These are phyloP conservation scores for Podila horticola DNA, from an alignment of 192 early-diverging fungal genomes.

Conservation along the genomic window DNA sequence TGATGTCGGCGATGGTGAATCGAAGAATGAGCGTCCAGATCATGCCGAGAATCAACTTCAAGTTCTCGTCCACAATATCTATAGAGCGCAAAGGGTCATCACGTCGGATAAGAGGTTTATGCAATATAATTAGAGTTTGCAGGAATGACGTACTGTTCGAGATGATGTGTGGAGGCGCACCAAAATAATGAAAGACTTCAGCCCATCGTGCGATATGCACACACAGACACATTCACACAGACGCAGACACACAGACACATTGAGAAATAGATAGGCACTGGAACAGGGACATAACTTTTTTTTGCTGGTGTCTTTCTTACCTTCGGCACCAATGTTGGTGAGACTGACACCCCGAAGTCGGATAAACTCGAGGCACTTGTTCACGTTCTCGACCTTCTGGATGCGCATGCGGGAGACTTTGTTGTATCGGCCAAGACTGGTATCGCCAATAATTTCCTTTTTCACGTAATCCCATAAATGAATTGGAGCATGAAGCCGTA, in stretches of 20 bases:
- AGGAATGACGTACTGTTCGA: neutral
- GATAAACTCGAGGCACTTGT: constrained; percentile 95
- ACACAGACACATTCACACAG: too few species aligned
- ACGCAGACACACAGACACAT: too few species aligned
- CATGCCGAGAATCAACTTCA: constrained; percentile 93
- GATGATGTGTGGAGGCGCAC: neutral
- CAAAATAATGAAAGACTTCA: too few species aligned
- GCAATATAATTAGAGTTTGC: neutral
- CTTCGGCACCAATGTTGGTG: constrained; percentile 97
- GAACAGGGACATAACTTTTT: too few species aligned
- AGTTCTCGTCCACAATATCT: constrained; percentile 95
- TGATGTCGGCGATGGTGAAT: constrained; percentile 96
- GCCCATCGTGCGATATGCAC: too few species aligned
- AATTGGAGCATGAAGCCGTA: neutral
- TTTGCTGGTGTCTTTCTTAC: constrained; percentile 35
- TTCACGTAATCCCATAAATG: constrained; percentile 2
- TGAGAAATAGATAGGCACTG: too few species aligned
- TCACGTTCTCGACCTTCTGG: constrained; percentile 95
- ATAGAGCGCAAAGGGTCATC: neutral
- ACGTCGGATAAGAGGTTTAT: neutral
- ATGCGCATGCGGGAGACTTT: constrained; percentile 90
- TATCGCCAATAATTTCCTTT: constrained; percentile 95
- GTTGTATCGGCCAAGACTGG: constrained; percentile 87
- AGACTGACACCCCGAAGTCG: constrained; percentile 83
- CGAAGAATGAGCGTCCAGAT: constrained; percentile 98